phyloP scores from a whole-genome alignment of 768 basidiomycete genomes.

The Trametes villosa region DNA sequence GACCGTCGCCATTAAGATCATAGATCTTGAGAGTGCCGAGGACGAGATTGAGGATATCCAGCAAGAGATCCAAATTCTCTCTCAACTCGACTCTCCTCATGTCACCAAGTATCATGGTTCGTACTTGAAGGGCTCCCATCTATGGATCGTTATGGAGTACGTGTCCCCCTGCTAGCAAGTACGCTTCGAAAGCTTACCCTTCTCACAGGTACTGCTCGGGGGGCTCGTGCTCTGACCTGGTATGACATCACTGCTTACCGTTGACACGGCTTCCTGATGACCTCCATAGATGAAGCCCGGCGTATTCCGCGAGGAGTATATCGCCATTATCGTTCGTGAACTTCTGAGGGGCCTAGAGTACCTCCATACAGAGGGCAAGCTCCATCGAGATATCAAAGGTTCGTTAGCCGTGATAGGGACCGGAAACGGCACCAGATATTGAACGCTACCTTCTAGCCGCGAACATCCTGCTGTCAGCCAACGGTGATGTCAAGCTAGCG shows the following conservation, averaged over 20 bases:
- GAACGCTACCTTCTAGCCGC: constrained; percentile 61
- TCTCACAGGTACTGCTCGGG: constrained; percentile 87
- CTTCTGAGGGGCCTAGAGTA: constrained; percentile 92
- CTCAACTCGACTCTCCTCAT: constrained; percentile 92
- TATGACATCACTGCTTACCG: constrained; percentile 42
- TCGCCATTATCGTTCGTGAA: constrained; percentile 95
- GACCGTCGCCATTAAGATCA: constrained; percentile 99
- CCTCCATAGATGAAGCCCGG: constrained; percentile 91
- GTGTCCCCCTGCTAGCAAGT: constrained; percentile 31
- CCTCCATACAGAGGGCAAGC: constrained; percentile 92
- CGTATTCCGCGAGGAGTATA: constrained; percentile 97
- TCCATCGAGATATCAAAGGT: constrained; percentile 99
- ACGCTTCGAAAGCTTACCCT: constrained; percentile 1
- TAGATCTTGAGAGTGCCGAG: constrained; percentile 98
- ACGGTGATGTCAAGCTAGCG: constrained; percentile 95
- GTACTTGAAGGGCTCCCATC: constrained; percentile 90
- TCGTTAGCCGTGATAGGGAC: too few relatives aligned
- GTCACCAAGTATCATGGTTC: constrained; percentile 99
- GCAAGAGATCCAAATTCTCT: constrained; percentile 97
- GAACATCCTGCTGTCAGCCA: constrained; percentile 90
- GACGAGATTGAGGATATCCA: constrained; percentile 99
- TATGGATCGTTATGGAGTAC: constrained; percentile 99
- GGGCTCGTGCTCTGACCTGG: constrained; percentile 96
- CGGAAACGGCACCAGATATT: too few relatives aligned
- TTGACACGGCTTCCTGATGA: constrained; percentile 5